These are phyloP conservation scores for sorghum (Sorghum bicolor) DNA, from an alignment of 176 grass and related monocot genomes.

Conservation along the genomic window Sorghum_bicolor_NCBIv3 NC_012877.2:61391001-61391500, in stretches of 20 bases:
- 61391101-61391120: not conserved
- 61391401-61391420: not conserved
- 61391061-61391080: not conserved
- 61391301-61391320: not conserved
- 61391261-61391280: slow-evolving; percentile 8
- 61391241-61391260: not conserved
- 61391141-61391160: slow-evolving; percentile 1
- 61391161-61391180: not conserved
- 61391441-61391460: not conserved
- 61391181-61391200: not conserved
- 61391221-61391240: not conserved
- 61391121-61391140: not conserved
- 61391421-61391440: not conserved
- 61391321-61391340: not conserved
- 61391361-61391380: not conserved
- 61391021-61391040: not conserved
- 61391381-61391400: not conserved
- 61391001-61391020: not conserved
- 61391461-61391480: not conserved
- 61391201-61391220: not conserved
- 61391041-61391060: not conserved
- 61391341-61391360: not conserved
- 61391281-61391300: not conserved
- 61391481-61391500: not conserved
- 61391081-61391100: not conserved